Percentiles rank a stretch among this genome's conserved stretches.
Conservation (phyloP, 129 eudicot species). For the Lactuca sativa region DNA sequence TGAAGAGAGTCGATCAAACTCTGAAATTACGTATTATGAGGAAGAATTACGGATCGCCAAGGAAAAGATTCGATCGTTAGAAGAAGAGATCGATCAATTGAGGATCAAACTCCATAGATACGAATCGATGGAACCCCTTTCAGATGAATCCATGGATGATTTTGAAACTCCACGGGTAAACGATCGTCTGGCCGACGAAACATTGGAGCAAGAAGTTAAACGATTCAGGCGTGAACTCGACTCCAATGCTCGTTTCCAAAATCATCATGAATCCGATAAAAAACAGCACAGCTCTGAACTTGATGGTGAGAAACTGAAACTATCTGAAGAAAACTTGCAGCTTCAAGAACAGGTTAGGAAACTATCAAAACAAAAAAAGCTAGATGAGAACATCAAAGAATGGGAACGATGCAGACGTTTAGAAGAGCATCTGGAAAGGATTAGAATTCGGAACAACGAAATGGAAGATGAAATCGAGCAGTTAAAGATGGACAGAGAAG, state of each 20-base stretch:
- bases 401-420: slow-evolving; percentile 53
- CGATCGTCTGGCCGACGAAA: not conserved
- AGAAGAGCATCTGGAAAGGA: slow-evolving; percentile 26
- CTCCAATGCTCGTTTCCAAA: slow-evolving; percentile 33
- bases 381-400: slow-evolving; percentile 55
- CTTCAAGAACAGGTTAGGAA: slow-evolving; percentile 46
- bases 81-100: slow-evolving; percentile 56
- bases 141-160: slow-evolving; percentile 16
- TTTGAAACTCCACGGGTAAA: not conserved
- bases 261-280: slow-evolving; percentile 34
- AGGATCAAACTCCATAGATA: slow-evolving; percentile 41
- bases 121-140: slow-evolving; percentile 24
- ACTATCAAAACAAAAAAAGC: slow-evolving; percentile 42
- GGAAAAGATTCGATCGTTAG: slow-evolving; percentile 44
- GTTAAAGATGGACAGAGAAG: slow-evolving; percentile 44
- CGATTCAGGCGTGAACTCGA: slow-evolving; percentile 39
- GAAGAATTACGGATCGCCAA: slow-evolving; percentile 58
- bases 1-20: slow-evolving; percentile 32
- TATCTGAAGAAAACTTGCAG: slow-evolving; percentile 43
- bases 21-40: slow-evolving; percentile 36
- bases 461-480: slow-evolving; percentile 53
- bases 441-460: slow-evolving; percentile 43
- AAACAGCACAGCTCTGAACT: not conserved
- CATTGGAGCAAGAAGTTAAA: slow-evolving; percentile 39
- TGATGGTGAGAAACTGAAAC: slow-evolving; percentile 45